Evolutionary conservation across 345 rosid species (phyloP), one percentile per base, ranked within the genome.

Genomic region (Salix caprea): DNA sequence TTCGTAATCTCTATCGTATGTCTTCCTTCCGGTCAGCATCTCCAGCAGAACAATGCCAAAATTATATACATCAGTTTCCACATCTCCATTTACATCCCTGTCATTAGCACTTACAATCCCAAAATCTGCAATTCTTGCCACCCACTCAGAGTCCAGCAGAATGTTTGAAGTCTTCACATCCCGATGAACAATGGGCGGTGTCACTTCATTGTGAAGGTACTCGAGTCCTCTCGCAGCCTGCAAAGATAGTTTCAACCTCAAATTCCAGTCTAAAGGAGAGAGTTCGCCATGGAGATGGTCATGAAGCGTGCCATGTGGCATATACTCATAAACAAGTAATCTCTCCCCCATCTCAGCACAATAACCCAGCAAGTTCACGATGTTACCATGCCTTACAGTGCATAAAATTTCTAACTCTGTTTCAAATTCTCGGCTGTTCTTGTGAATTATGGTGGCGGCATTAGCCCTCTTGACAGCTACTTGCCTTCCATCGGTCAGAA

Each of bases 401-500:
- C 97, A 92, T 19, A 92, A 90, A 65, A 90, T 78, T 79, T 95
- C 96, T 48, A 95, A 46, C 40, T 95, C 97, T 76, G 85, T 78
- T 72, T 95, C 99, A 67, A 92, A 95, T 15, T 93, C 99, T 65
- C 97, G 82, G 9, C 79, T 87, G 79, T 90, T 95, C 1, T 84
- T 84, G 85, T 89, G 99, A 81, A 95, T 95, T 77, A 95, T 95
- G 2, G 99, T 95, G 28, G 96, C 92, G 14, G 99, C 99, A 64
- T 95, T 95, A 2, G 99, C 97, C 76, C 97, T 88, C 81, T 95
- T 95, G 39, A 95, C 96, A 4, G 97, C 97, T 44, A 95, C 99
- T 79, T 90, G 97, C 61, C 86, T 85, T n/a, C 99, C 99, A 60
- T 95, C 97, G 0, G 92, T 56, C 23, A 95, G 80, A 61, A 91